A percentile compares a stretch with the other conserved stretches of the same genome.
Conservation (phyloP, 768 basidiomycete species). For the Boletus rufocinnamomeus region DNA sequence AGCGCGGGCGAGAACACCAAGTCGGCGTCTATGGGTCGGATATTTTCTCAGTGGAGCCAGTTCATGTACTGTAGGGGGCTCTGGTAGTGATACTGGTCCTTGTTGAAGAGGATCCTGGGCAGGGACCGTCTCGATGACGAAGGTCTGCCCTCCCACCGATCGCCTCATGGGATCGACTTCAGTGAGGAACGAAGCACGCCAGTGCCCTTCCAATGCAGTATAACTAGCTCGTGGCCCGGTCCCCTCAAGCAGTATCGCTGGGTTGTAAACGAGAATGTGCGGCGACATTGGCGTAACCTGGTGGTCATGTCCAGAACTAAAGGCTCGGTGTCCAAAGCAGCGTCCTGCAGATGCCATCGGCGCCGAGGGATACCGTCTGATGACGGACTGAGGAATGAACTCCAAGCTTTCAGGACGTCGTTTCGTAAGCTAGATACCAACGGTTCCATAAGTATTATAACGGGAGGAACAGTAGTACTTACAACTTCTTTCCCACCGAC, state of each 20-base stretch:
- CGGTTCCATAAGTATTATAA: neutral
- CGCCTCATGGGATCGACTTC: neutral
- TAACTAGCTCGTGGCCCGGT: constrained; percentile 5
- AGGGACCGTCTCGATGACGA: neutral
- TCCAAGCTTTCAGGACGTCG: constrained; percentile 25
- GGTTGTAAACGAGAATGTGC: neutral
- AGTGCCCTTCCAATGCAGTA: neutral
- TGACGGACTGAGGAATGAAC: constrained; percentile 31
- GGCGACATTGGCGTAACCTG: constrained; percentile 1
- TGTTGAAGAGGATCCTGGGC: neutral
- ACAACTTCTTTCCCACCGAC: constrained; percentile 9
- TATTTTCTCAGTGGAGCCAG: neutral
- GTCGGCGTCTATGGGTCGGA: constrained; percentile 2
- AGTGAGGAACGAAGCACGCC: constrained; percentile 4
- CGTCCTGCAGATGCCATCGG: neutral
- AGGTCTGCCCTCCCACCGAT: neutral
- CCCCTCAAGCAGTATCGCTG: constrained; percentile 1
- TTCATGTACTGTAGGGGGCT: neutral
- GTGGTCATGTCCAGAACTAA: neutral
- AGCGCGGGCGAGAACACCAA: constrained; percentile 26
- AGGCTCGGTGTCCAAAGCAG: neutral
- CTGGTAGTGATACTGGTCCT: neutral
- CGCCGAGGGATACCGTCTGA: constrained; percentile 24
- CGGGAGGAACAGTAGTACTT: constrained; percentile 1
- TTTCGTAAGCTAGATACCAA: constrained; percentile 4